These are phyloP conservation scores for Pistacia integerrima DNA, from an alignment of 345 rosid genomes.

Conservation along the genomic window DNA sequence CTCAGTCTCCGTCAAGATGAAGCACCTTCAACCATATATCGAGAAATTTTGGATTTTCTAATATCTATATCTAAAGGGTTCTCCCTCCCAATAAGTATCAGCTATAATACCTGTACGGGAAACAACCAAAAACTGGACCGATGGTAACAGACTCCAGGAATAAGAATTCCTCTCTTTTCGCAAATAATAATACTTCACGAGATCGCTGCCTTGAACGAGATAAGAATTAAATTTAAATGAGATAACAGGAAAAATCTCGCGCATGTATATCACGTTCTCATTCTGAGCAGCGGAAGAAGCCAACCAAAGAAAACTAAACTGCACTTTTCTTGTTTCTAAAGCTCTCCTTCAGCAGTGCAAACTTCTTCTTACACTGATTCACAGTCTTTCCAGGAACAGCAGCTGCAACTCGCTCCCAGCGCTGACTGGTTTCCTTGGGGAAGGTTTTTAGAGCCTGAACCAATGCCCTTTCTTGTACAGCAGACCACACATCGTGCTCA, in stretches of 20 bases:
- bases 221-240: not conserved
- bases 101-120: not conserved
- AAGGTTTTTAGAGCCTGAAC: conserved; percentile 96
- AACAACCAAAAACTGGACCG: not conserved
- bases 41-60: not conserved
- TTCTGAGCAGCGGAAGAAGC: not conserved
- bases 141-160: conserved; percentile 6
- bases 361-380: conserved; percentile 94
- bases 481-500: conserved; percentile 84
- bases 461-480: conserved; percentile 91
- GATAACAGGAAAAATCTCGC: not conserved
- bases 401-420: conserved; percentile 98
- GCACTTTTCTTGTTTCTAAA: conserved; percentile 77
- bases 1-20: not conserved
- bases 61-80: conserved; percentile 2
- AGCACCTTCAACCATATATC: not conserved
- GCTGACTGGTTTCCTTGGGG: conserved; percentile 85
- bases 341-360: conserved; percentile 74
- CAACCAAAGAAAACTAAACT: conserved; percentile 21
- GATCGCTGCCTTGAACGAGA: not conserved
- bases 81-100: conserved; percentile 6
- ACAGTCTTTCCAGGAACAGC: conserved; percentile 95
- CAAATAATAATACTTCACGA: not conserved
- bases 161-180: not conserved
- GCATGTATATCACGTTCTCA: conserved; percentile 4